Base-by-base conservation (phyloP, 805 yeast species). In the Hanseniaspora pseudoguilliermondii region DNA sequence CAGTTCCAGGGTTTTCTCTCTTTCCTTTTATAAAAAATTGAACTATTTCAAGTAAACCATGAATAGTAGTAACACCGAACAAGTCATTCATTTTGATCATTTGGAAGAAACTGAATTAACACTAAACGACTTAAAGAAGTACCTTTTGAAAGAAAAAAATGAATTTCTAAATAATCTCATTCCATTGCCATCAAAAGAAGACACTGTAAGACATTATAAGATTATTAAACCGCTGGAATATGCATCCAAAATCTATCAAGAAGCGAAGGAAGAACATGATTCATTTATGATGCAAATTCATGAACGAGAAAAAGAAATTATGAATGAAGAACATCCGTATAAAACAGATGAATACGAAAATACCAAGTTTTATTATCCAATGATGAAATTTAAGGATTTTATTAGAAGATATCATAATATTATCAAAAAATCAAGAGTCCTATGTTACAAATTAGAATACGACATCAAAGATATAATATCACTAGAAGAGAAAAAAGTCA, bases 81-180 rank as follows among this genome's bases (percentile, higher is more conserved):
- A 42, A 32, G 16, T 40, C 5, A 20, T 32, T 21, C n/a, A 16
- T 20, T 25, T 50, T 20, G 27, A 27, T 15, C 36, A 40, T n/a
- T 20, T 50, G 23, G 41, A 34, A 7, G 20, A 51, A 25, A 29
- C 25, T n/a, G 10, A 13, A 27, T 35, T 52, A 42, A 8, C 29
- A 3, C 7, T 52, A 5, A 27, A 44, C 21, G 55, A 52, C 13
- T 36, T 52, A 13, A 52, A 44, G 21, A 32, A 11, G 7, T 52
- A 44, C 34, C 40, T 52, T 5, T 44, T 44, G 15, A 52, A 52
- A 20, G 55, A 52, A 16, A 52, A 52, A 25, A 16, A 52, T 20
- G 55, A 52, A 5, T 52, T 52, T 20, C 23, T 52, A 42, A 20
- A 36, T 1, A 9, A n/a, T 38, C 18, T 52, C 3, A 44, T 52